Base-by-base conservation (phyloP, 2,329 filamentous ascomycete species). In the Hymenoscyphus fraxineus region DNA sequence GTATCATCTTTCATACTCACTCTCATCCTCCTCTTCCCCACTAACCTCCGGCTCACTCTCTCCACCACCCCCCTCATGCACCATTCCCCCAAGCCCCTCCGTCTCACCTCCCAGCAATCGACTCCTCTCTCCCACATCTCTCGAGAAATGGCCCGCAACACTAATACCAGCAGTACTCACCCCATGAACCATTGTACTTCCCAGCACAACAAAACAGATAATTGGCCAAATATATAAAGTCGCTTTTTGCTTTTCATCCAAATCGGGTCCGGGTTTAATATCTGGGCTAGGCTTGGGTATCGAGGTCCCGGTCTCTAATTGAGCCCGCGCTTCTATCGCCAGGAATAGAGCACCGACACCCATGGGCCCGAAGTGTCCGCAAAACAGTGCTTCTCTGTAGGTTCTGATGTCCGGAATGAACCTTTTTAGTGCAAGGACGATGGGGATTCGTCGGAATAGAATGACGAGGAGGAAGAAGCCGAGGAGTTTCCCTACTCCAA, bases 351-450 rank as follows among this genome's bases (percentile, higher is more conserved):
- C 83, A 1, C 82, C 83, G 1, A 85, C 78, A 19, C 83, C 83
- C 79, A 85, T 85, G 9, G 83, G 83, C 0, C 83, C 83, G 64
- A 86, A 85, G 69, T 85, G 83, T 0, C 83, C 83, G 55, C 78
- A 78, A 72, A 85, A 85, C 0, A 85, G 71, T 0, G 83, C 83
- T 72, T 85, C 83, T 6, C 78, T 77, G 27, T 78, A 79, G 0
- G 82, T 83, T 7, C 76, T 73, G 57, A 85, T 77, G 60, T 81
- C 78, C 0, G 81, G 82, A 12, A 83, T 76, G 65, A 80, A 76
- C 13, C 76, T 77, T 71, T 83, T 82, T 3, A 81, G 69, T 0
- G 77, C 74, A 39, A 83, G 73, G 2, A 85, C 79, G 57, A 83
- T 75, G 0, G 83, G 83, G 1, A 85, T 80, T 16, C 83, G 77